Percentiles rank a stretch among this genome's conserved stretches.
Conservation (phyloP, 352 stramenopile genomes). For the Phytophthora pluvialis region DNA sequence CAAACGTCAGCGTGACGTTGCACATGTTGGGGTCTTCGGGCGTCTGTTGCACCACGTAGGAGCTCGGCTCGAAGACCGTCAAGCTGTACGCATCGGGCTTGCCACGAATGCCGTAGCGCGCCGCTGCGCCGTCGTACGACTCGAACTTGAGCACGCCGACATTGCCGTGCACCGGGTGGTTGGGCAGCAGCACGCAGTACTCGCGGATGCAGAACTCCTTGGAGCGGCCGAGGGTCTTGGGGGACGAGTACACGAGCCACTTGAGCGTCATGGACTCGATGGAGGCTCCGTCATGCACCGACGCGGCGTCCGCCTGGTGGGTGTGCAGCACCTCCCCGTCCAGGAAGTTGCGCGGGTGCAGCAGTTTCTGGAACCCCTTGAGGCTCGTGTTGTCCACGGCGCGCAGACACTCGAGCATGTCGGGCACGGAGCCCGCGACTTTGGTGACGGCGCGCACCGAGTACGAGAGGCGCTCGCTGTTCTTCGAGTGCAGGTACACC, state of each 20-base stretch:
- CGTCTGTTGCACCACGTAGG: conserved; percentile 75
- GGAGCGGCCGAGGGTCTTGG: conserved; percentile 75
- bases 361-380: conserved; percentile 71
- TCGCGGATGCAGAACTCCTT: conserved; percentile 88
- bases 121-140: conserved; percentile 81
- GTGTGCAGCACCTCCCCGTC: conserved; percentile 83
- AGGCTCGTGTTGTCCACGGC: conserved; percentile 64
- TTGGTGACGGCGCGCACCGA: conserved; percentile 75
- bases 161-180: conserved; percentile 64
- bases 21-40: conserved; percentile 65
- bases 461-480: conserved; percentile 80
- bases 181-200: conserved; percentile 70
- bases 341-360: conserved; percentile 78
- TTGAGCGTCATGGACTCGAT: conserved; percentile 83
- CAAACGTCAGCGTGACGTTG: conserved; percentile 74
- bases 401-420: conserved; percentile 83
- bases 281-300: conserved; percentile 17
- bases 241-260: conserved; percentile 81
- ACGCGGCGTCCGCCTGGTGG: conserved; percentile 40
- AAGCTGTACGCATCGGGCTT: conserved; percentile 81
- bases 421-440: conserved; percentile 66
- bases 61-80: conserved; percentile 79
- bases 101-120: conserved; percentile 72
- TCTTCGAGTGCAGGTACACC: conserved; percentile 86
- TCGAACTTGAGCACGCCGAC: conserved; percentile 81